phyloP scores from a whole-genome alignment of 352 stramenopile species.

The Phytophthora kernoviae region DNA sequence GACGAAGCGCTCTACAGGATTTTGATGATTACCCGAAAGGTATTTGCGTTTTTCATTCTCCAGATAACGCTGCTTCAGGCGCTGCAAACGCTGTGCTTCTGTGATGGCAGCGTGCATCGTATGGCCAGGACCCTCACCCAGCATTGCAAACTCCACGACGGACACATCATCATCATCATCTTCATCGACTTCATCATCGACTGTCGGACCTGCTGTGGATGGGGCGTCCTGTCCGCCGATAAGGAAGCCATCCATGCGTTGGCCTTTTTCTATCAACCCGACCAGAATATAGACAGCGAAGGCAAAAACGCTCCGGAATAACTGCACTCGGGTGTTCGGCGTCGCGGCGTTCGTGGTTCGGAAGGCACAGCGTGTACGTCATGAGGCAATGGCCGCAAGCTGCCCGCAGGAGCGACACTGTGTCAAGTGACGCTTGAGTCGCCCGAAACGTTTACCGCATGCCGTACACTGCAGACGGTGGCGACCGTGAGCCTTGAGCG shows the following conservation, averaged over 20 bases:
- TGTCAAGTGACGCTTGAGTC: constrained; percentile 45
- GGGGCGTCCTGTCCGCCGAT: constrained; percentile 11
- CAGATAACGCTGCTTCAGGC: constrained; percentile 40
- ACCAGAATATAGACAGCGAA: constrained; percentile 63
- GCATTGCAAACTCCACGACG: constrained; percentile 31
- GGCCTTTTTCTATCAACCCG: constrained; percentile 56
- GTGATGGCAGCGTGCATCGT: constrained; percentile 33
- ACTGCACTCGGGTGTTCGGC: constrained; percentile 67
- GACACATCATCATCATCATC: constrained; percentile 32
- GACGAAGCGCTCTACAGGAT: constrained; percentile 16
- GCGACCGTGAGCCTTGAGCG: constrained; percentile 35
- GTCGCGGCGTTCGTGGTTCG: constrained; percentile 55
- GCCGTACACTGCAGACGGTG: constrained; percentile 41
- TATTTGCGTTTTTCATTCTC: constrained; percentile 49
- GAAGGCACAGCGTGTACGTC: constrained; percentile 62
- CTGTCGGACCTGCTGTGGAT: constrained; percentile 21
- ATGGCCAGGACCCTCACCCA: constrained; percentile 15
- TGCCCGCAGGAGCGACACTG: constrained; percentile 58
- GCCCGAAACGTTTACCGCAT: constrained; percentile 45
- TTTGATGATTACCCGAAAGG: constrained; percentile 15
- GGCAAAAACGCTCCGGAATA: constrained; percentile 67
- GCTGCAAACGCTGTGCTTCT: constrained; percentile 33
- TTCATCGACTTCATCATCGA: constrained; percentile 33
- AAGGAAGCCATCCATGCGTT: constrained; percentile 49
- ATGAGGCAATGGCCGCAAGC: constrained; percentile 60